Evolutionary conservation across 768 basidiomycete genomes (phyloP), one percentile per base, ranked within the genome.

Genomic region (Serendipita sp.): DNA sequence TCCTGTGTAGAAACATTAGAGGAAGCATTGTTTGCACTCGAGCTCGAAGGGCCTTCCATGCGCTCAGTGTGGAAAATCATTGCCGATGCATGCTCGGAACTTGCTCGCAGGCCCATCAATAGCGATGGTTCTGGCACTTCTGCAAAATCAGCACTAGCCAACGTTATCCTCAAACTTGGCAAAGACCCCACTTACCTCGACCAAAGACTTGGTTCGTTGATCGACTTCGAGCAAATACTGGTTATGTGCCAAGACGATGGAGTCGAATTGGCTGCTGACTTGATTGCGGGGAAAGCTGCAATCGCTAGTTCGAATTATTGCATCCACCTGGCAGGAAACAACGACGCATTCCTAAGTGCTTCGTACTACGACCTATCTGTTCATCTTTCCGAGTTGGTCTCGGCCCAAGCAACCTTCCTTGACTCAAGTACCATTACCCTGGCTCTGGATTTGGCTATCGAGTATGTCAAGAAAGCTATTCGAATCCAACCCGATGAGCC

Each of bases 311-410:
- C 84, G 70, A 78, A 83, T 66, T 81, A 84, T 71, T 81, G 84
- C 46, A 75, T 85, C 45, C 76, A 82, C 8, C 76, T 89, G 36
- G 80, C 79, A 38, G 75, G 79, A 18, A 75, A 81, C 4, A 81
- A 85, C 67, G 77, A 80, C 65, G 70, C 74, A 1, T 71, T 78
- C 0, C 73, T 75, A 7, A 85, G 80, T 3, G 83, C 85, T 56
- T 81, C 85, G 0, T 85, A 82, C 78, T 88, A 81, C 72, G 92
- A 96, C 72, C 77, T 91, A 41, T 85, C 83, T 2, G 74, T 84
- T 11, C 78, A 83, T 0, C 75, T 93, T 32, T 78, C 83, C 67
- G 72, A 73, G 3, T 82, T 84, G 74, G 72, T 75, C 1, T 64
- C 72, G 3, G 75, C 72, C 36, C 70, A 60, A n/a, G 56, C 28